A percentile compares a stretch with the other conserved stretches of the same genome.
Evolutionary conservation across 306 rosid species (phyloP).

Genomic region (Arachis stenosperma): DNA sequence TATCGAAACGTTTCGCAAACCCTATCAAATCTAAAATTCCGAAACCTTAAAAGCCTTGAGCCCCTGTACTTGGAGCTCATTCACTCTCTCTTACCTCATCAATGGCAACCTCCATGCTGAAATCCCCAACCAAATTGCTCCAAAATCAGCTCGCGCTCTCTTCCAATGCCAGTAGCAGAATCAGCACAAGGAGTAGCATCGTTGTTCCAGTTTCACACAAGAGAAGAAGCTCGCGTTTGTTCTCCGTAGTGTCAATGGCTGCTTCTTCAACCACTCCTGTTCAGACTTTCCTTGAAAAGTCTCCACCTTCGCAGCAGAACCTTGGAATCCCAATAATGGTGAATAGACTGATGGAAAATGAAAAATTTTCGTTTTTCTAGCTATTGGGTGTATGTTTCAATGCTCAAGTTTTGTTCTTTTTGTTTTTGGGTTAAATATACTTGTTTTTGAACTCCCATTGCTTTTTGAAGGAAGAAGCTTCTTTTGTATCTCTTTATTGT

Average conservation of each 20-base stretch:
- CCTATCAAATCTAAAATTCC: background rate
- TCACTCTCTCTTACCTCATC: background rate
- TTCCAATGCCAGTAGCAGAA: slow-evolving; percentile 12
- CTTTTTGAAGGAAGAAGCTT: background rate
- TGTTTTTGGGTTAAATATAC: background rate
- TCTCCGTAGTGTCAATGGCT: slow-evolving; percentile 39
- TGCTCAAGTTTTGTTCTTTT: slow-evolving; percentile 1
- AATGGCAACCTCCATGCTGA: slow-evolving; percentile 45
- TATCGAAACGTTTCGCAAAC: slow-evolving; percentile 4
- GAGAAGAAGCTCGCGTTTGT: slow-evolving; percentile 32
- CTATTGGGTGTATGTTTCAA: background rate
- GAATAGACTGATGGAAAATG: background rate
- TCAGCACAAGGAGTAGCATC: background rate
- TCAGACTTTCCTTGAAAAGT: slow-evolving; percentile 46
- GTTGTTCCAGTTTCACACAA: slow-evolving; percentile 25
- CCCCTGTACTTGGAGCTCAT: slow-evolving; percentile 10
- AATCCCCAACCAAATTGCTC: slow-evolving; percentile 24
- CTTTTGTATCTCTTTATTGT: background rate
- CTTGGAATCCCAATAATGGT: slow-evolving; percentile 54
- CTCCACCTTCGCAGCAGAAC: slow-evolving; percentile 29
- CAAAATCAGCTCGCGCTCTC: slow-evolving; percentile 31
- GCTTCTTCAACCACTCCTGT: slow-evolving; percentile 34
- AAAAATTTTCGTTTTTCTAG: background rate
- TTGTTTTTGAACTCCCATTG: background rate
- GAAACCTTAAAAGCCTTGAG: slow-evolving; percentile 15